A percentile compares a stretch with the other conserved stretches of the same genome.
Evolutionary conservation across 805 yeast species (phyloP).

Genomic region (Saturnispora quitensis): DNA sequence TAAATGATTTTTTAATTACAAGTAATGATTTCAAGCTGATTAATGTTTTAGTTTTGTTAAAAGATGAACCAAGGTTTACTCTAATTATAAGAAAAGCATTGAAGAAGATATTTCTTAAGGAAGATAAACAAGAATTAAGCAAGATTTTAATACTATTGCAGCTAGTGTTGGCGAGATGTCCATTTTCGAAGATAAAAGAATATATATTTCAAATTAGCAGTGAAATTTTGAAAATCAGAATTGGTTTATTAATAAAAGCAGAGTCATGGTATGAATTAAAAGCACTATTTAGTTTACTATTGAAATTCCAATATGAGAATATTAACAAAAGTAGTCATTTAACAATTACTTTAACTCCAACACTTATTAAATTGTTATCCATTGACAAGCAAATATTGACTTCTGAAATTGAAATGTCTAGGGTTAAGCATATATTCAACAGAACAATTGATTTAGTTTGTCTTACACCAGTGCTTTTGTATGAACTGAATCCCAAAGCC

Average conservation of each 20-base stretch:
- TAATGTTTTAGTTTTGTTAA: background rate
- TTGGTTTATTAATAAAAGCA: background rate
- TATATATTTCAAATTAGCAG: background rate
- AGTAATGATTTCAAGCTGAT: background rate
- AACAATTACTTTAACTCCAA: background rate
- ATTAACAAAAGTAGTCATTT: background rate
- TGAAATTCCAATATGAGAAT: background rate
- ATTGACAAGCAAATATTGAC: background rate
- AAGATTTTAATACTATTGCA: background rate
- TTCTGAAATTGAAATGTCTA: background rate
- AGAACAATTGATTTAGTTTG: slow-evolving; percentile 9
- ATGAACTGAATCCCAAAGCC: slow-evolving; percentile 10
- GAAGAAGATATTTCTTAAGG: background rate
- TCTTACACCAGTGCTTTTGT: slow-evolving; percentile 6
- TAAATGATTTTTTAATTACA: background rate
- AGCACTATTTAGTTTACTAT: background rate
- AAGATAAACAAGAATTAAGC: background rate
- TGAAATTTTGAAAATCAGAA: background rate
- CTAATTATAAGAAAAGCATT: background rate
- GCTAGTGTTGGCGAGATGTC: background rate
- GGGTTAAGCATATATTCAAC: slow-evolving; percentile 3
- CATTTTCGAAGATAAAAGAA: background rate
- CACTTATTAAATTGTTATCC: background rate
- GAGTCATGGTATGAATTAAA: background rate
- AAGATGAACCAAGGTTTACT: background rate